These are phyloP conservation scores for Metschnikowia drakensbergensis DNA, from an alignment of 805 yeast species.

Conservation along the genomic window DNA sequence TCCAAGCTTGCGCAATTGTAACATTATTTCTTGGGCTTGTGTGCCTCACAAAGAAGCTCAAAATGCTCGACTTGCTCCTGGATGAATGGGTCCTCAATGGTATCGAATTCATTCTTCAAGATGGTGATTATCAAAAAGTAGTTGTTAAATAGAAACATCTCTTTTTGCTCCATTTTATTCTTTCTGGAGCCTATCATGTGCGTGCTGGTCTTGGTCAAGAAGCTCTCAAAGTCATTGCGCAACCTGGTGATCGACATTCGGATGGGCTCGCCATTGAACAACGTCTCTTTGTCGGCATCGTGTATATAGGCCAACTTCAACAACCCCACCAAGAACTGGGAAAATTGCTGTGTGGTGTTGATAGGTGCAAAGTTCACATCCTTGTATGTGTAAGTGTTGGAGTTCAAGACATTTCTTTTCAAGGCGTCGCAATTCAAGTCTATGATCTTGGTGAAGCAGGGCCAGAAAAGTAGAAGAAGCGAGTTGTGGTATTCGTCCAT, in stretches of 20 bases:
- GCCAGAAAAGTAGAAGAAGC: slow-evolving; percentile 75
- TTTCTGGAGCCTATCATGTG: slow-evolving; percentile 30
- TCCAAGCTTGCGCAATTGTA: slow-evolving; percentile 45
- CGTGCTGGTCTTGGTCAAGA: slow-evolving; percentile 65
- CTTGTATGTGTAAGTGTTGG: slow-evolving; percentile 18
- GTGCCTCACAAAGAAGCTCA: slow-evolving; percentile 38
- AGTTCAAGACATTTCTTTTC: slow-evolving; percentile 42
- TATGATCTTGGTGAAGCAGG: slow-evolving; percentile 70
- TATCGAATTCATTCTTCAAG: slow-evolving; percentile 37
- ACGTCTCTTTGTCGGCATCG: slow-evolving; percentile 18
- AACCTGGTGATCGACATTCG: slow-evolving; percentile 64
- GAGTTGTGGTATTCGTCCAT: slow-evolving; percentile 66
- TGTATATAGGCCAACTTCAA: slow-evolving; percentile 45
- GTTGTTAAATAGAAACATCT: slow-evolving; percentile 70
- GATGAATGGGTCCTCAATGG: slow-evolving; percentile 22
- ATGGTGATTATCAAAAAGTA: slow-evolving; percentile 61
- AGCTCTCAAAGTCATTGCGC: slow-evolving; percentile 75
- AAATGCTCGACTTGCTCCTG: slow-evolving; percentile 39
- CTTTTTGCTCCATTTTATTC: slow-evolving; percentile 48
- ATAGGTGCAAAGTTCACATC: slow-evolving; percentile 35
- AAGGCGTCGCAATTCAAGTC: slow-evolving; percentile 75
- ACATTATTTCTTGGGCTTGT: slow-evolving; percentile 19
- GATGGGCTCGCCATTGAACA: slow-evolving; percentile 61
- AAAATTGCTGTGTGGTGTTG: slow-evolving; percentile 73
- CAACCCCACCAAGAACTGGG: slow-evolving; percentile 67